Base-by-base conservation (phyloP, 208 protist genomes). In the Crithidia brevicula region DNA sequence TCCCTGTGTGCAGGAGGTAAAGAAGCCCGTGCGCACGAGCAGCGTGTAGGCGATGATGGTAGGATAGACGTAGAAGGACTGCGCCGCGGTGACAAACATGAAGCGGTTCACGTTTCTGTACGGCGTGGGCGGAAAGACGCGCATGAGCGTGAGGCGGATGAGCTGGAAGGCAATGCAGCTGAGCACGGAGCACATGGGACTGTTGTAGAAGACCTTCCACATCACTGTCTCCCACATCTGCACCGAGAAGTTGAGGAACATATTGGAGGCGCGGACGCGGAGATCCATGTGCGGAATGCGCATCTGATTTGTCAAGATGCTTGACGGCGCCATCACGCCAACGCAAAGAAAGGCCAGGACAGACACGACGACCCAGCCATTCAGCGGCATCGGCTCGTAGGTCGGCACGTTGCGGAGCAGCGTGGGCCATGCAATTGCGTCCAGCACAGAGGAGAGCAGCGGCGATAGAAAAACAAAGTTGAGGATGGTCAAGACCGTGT, bases 131-230 rank as follows among this genome's bases (percentile, higher is more conserved):
- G 78, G 72, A 33, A 81, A 65, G 6, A 38, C 2, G 25, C 62
- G 56, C 22, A 69, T 50, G 10, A 81, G n/a, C 16, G 27, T 3
- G n/a, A 79, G 53, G n/a, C 74, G 73, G 8, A 80, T 3, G 20
- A 67, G 10, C 58, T 83, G 70, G 60, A 92, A 87, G 34, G 63
- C 8, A 8, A 85, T 28, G 50, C 75, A 82, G 59, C 64, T 81
- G 20, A 85, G 27, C 10, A 83, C 66, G n/a, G 78, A 54, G 23
- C 60, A 60, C 28, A 83, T 50, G 13, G 86, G 70, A 50, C 51
- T 85, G 65, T 78, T 77, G 74, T 85, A 89, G 69, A 87, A 87
- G 16, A 92, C 74, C 60, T 92, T 92, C 86, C 86, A 92, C 78
- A 89, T 85, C 33, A 77, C 52, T 8, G 81, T 73, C 58, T 87